These are phyloP conservation scores for Sphaerobolus stellatus DNA, from an alignment of 1,284 basidiomycete genomes.

Conservation along the genomic window DNA sequence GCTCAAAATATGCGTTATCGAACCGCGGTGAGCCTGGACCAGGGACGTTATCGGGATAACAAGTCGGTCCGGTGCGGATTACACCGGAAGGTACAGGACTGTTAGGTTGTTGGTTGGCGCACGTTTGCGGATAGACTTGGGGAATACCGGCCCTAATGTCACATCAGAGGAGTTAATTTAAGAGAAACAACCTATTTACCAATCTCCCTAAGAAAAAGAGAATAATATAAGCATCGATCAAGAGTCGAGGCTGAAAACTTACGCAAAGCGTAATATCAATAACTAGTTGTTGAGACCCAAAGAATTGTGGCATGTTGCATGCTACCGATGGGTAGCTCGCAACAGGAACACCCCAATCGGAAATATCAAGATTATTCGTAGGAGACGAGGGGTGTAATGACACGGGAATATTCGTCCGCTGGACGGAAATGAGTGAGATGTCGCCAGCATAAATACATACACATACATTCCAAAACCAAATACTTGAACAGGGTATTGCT, in stretches of 20 bases:
- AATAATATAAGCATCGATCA: not conserved
- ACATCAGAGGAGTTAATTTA: not conserved
- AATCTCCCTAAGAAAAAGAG: slow-evolving; percentile 6
- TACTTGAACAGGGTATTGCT: slow-evolving; percentile 33
- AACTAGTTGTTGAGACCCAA: slow-evolving; percentile 52
- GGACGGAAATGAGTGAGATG: slow-evolving; percentile 8
- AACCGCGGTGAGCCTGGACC: slow-evolving; percentile 22
- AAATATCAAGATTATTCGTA: slow-evolving; percentile 39
- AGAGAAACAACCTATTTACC: not conserved
- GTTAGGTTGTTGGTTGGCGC: slow-evolving; percentile 9
- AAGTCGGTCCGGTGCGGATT: slow-evolving; percentile 1
- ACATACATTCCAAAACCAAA: slow-evolving; percentile 79
- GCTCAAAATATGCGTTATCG: slow-evolving; percentile 48
- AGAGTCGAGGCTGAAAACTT: not conserved
- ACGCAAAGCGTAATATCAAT: slow-evolving; percentile 61
- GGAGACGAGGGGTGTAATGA: slow-evolving; percentile 19
- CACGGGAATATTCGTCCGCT: slow-evolving; percentile 46
- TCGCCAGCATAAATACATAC: not conserved
- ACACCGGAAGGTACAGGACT: slow-evolving; percentile 6
- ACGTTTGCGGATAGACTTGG: slow-evolving; percentile 8
- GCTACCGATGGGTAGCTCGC: slow-evolving; percentile 47
- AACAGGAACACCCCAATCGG: slow-evolving; percentile 52
- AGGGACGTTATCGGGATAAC: slow-evolving; percentile 24
- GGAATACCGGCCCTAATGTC: slow-evolving; percentile 5
- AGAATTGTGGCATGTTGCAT: slow-evolving; percentile 50